Conservation (phyloP, 1,139 yeast species). For the Pichia sp. region DNA sequence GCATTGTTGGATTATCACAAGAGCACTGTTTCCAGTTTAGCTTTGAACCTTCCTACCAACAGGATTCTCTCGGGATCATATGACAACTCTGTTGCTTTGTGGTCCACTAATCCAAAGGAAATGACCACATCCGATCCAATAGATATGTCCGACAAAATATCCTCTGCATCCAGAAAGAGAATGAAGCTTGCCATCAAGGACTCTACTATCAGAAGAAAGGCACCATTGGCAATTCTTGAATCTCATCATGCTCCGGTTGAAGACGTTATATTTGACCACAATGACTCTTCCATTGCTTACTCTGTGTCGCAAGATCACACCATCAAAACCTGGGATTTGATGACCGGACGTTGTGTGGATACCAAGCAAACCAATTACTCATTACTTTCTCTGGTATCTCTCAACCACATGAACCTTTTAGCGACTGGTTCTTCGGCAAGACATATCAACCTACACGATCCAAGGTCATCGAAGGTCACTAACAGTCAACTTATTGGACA, state of each 20-base stretch:
- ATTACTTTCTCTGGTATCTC: constrained; percentile 62
- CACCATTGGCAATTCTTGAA: constrained; percentile 70
- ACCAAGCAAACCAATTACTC: constrained; percentile 88
- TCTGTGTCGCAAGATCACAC: constrained; percentile 96
- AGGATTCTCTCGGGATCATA: constrained; percentile 79
- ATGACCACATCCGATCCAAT: constrained; percentile 70
- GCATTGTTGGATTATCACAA: constrained; percentile 87
- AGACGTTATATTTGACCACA: constrained; percentile 65
- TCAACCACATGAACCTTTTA: constrained; percentile 59
- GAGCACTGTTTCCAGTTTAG: constrained; percentile 76
- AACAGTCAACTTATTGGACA: constrained; percentile 79
- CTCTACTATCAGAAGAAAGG: constrained; percentile 68
- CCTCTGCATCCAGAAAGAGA: constrained; percentile 85
- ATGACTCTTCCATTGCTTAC: constrained; percentile 76
- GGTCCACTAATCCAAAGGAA: constrained; percentile 84
- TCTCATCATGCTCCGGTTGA: constrained; percentile 87
- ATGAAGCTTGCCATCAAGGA: constrained; percentile 76
- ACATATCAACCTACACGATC: constrained; percentile 90
- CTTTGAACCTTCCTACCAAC: constrained; percentile 43
- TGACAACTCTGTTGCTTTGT: constrained; percentile 73
- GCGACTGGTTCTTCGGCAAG: constrained; percentile 96
- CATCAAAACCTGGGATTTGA: constrained; percentile 92
- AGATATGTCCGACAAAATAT: constrained; percentile 30
- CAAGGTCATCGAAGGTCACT: constrained; percentile 58
- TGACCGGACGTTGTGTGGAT: constrained; percentile 75